Percentiles rank a stretch among this genome's conserved stretches.
phyloP scores from a whole-genome alignment of 1,139 yeast genomes.

The Pichia norvegensis region DNA sequence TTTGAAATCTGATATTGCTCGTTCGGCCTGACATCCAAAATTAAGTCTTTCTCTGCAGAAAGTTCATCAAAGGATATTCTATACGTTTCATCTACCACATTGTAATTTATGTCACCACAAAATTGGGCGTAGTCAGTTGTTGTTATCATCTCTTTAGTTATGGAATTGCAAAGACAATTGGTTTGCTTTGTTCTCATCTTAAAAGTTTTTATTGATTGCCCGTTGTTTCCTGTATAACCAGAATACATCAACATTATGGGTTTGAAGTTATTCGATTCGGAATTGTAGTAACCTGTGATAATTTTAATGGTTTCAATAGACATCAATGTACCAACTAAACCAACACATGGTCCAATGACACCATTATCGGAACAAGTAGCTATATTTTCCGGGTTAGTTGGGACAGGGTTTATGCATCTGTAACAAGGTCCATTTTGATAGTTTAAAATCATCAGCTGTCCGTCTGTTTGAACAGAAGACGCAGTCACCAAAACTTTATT shows the following conservation, averaged over 20 bases:
- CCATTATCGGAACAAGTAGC: constrained; percentile 93
- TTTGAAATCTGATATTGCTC: constrained; percentile 64
- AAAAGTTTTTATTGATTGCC: constrained; percentile 60
- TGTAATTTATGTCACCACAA: constrained; percentile 57
- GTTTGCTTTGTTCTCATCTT: constrained; percentile 67
- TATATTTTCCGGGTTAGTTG: constrained; percentile 80
- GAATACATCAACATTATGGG: constrained; percentile 69
- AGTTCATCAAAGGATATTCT: constrained; percentile 48
- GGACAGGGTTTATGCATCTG: constrained; percentile 83
- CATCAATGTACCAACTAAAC: constrained; percentile 82
- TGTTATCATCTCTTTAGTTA: constrained; percentile 41
- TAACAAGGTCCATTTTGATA: constrained; percentile 81
- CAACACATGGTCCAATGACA: constrained; percentile 92
- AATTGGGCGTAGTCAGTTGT: constrained; percentile 57
- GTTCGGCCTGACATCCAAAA: constrained; percentile 74
- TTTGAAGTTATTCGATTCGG: constrained; percentile 31
- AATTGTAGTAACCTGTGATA: constrained; percentile 45
- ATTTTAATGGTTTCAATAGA: constrained; percentile 81
- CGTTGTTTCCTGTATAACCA: constrained; percentile 49
- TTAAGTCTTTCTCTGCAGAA: constrained; percentile 15
- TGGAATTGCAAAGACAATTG: constrained; percentile 56
- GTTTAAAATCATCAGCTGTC: constrained; percentile 75
- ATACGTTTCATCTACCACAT: constrained; percentile 37
- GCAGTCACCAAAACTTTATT: constrained; percentile 80
- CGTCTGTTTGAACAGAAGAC: constrained; percentile 85